Evolutionary conservation across 2,329 filamentous ascomycete species (phyloP).

Genomic region (Penicillium vulpinum): DNA sequence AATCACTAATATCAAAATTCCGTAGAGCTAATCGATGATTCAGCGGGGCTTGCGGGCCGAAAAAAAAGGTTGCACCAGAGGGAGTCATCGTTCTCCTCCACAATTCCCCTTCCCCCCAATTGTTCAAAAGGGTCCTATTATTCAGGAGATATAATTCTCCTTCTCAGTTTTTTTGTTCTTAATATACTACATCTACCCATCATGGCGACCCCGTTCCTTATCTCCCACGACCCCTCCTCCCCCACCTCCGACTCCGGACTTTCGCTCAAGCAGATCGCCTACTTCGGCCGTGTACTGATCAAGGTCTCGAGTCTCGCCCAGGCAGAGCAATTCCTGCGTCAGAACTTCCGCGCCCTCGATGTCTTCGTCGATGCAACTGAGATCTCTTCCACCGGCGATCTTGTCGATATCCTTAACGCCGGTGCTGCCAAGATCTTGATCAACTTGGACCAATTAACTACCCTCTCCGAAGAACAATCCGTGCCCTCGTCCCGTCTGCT

Average conservation of each 20-base stretch:
- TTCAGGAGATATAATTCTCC: slow-evolving; percentile 20
- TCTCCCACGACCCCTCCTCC: slow-evolving; percentile 45
- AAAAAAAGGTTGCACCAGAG: slow-evolving; percentile 19
- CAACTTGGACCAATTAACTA: slow-evolving; percentile 64
- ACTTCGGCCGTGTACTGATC: slow-evolving; percentile 59
- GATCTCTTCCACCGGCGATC: slow-evolving; percentile 68
- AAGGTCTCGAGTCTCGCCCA: slow-evolving; percentile 46
- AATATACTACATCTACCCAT: slow-evolving; percentile 8
- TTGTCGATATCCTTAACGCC: slow-evolving; percentile 77
- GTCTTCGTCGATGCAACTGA: slow-evolving; percentile 76
- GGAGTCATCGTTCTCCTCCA: slow-evolving; percentile 20
- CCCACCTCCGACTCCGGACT: slow-evolving; percentile 54
- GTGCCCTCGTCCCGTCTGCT: slow-evolving; percentile 59
- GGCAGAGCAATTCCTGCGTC: slow-evolving; percentile 55
- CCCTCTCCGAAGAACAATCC: slow-evolving; percentile 53
- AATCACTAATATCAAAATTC: background rate
- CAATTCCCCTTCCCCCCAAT: background rate
- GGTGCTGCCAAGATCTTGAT: slow-evolving; percentile 87
- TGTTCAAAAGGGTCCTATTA: background rate
- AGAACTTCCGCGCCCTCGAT: slow-evolving; percentile 56
- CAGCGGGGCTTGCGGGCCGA: slow-evolving; percentile 13
- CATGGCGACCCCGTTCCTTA: slow-evolving; percentile 47
- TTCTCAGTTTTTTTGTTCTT: background rate
- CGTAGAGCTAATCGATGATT: slow-evolving; percentile 15
- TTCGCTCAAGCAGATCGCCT: slow-evolving; percentile 55